These are phyloP conservation scores for Trichosanthes truncata DNA, from an alignment of 306 rosid species.

Conservation along the genomic window DNA sequence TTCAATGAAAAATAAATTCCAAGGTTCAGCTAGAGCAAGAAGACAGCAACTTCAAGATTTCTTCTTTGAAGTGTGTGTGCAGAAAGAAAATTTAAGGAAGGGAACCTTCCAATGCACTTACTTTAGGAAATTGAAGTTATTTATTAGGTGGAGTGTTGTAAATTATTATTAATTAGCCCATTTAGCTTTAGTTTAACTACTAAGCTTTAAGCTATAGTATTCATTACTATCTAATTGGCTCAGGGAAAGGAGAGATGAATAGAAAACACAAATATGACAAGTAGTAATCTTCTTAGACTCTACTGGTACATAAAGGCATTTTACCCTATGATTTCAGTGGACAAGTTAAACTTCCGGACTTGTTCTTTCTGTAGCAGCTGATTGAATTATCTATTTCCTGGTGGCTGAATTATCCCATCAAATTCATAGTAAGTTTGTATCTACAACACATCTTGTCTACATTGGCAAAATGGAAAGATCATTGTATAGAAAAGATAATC, in stretches of 20 bases:
- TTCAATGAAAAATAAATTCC: too few species aligned
- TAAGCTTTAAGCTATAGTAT: background rate
- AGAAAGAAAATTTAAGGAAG: background rate
- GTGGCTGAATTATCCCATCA: background rate
- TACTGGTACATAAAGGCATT: too few species aligned
- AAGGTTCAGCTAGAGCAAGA: too few species aligned
- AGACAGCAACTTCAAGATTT: background rate
- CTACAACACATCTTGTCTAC: background rate
- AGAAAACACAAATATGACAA: background rate
- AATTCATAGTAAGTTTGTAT: background rate
- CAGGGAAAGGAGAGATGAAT: background rate
- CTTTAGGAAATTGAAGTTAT: background rate
- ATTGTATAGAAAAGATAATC: background rate
- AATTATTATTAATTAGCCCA: background rate
- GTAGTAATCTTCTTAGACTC: background rate
- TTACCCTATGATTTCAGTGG: background rate
- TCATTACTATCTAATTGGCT: background rate
- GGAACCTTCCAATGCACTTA: background rate
- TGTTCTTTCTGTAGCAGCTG: background rate
- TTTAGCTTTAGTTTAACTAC: background rate
- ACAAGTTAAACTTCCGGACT: too few species aligned
- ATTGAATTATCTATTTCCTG: background rate
- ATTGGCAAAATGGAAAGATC: background rate
- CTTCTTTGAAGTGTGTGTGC: background rate
- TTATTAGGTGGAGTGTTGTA: background rate